Conservation (phyloP, 2,329 filamentous ascomycete species). For the Ceratocystis harringtonii region DNA sequence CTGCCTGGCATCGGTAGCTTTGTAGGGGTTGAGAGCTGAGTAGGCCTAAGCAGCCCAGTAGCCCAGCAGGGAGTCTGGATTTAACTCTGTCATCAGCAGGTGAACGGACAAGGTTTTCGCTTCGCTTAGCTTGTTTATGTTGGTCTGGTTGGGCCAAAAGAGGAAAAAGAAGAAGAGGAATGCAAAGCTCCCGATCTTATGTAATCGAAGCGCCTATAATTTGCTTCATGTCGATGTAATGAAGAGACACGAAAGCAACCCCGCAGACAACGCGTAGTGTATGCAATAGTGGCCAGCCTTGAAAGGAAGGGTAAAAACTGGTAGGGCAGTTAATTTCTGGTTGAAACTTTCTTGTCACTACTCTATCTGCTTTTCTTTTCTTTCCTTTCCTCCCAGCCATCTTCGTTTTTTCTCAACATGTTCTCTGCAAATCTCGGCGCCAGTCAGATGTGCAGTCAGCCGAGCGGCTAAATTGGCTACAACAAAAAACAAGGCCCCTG, state of each 20-base stretch:
- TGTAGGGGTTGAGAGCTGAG: background rate
- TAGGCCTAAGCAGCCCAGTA: background rate
- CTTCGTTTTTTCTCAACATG: background rate
- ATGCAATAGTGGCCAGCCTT: background rate
- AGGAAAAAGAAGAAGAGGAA: no score
- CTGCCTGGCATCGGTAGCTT: background rate
- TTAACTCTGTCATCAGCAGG: no score
- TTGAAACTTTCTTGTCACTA: background rate
- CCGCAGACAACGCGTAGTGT: no score
- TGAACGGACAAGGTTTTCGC: no score
- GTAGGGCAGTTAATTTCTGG: background rate
- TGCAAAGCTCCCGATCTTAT: no score
- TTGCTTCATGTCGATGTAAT: no score
- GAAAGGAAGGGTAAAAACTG: background rate
- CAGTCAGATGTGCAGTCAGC: background rate
- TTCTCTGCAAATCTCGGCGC: background rate
- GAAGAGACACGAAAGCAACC: no score
- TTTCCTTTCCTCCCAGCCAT: background rate
- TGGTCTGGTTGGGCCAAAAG: no score
- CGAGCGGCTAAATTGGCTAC: background rate
- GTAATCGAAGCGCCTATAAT: no score
- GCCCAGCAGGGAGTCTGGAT: no score
- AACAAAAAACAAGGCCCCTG: background rate
- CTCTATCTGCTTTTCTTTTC: background rate
- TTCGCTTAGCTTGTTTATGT: no score